A percentile compares a stretch with the other conserved stretches of the same genome.
Conservation (phyloP, 2,329 filamentous ascomycete species). For the Blastomyces silverae region DNA sequence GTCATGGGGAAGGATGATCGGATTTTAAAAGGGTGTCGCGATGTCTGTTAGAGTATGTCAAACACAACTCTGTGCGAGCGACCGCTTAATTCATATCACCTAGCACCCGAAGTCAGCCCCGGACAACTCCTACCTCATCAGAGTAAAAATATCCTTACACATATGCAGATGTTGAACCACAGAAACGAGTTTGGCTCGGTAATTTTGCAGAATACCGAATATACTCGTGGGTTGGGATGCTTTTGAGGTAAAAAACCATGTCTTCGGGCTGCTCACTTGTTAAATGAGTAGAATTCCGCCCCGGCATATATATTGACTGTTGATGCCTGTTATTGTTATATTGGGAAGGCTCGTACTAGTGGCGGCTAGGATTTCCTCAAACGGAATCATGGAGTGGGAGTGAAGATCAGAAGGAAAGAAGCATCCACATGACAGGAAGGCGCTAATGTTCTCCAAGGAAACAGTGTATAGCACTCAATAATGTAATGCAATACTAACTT, state of each 20-base stretch:
- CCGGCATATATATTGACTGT: background rate
- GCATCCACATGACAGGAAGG: background rate
- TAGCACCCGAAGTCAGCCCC: background rate
- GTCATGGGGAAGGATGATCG: background rate
- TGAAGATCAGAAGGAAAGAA: background rate
- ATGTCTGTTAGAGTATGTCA: background rate
- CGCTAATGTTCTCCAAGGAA: background rate
- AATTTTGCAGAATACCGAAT: background rate
- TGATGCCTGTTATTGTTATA: background rate
- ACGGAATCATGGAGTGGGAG: background rate
- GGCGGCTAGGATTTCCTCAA: background rate
- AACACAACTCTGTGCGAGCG: background rate
- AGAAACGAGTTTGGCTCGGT: background rate
- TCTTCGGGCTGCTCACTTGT: background rate
- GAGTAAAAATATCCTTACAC: background rate
- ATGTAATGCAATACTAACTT: background rate
- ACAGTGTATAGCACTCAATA: background rate
- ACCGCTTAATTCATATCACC: background rate
- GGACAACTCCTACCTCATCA: conserved; percentile 3
- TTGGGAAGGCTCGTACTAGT: background rate
- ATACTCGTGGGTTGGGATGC: background rate
- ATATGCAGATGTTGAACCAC: background rate
- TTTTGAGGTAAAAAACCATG: background rate
- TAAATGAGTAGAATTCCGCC: background rate
- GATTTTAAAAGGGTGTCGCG: background rate